Percentiles rank a stretch among this genome's conserved stretches.
Evolutionary conservation across 805 yeast genomes (phyloP).

Genomic region (Saturnispora halmiae): DNA sequence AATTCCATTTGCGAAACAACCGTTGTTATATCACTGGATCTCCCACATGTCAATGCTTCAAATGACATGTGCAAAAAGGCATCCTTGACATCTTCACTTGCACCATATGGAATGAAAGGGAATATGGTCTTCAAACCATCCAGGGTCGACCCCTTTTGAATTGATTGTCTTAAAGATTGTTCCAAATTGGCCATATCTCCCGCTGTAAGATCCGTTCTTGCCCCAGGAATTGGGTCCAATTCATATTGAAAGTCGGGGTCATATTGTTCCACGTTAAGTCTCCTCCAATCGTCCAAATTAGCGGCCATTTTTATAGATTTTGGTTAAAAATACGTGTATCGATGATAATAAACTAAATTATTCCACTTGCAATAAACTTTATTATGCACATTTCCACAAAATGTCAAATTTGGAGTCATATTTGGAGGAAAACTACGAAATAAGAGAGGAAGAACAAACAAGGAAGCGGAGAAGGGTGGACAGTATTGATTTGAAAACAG

Average conservation of each 20-base stretch:
- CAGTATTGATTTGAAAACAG: background rate
- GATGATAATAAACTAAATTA: background rate
- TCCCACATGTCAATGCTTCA: conserved; percentile 60
- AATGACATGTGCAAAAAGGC: conserved; percentile 49
- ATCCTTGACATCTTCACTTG: conserved; percentile 47
- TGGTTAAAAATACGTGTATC: background rate
- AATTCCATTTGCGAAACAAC: conserved; percentile 50
- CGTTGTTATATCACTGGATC: conserved; percentile 55
- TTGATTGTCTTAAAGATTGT: conserved; percentile 48
- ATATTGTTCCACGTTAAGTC: conserved; percentile 85
- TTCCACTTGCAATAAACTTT: too few relatives aligned
- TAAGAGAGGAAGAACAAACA: background rate
- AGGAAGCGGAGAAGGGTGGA: background rate
- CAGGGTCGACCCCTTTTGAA: conserved; percentile 63
- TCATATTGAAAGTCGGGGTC: conserved; percentile 62
- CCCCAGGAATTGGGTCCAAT: conserved; percentile 28
- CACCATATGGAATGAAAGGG: conserved; percentile 76
- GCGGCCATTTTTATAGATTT: background rate
- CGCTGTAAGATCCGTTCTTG: conserved; percentile 35
- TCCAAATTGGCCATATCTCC: conserved; percentile 49
- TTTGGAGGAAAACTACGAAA: background rate
- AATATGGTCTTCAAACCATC: conserved; percentile 60
- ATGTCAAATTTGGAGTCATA: background rate
- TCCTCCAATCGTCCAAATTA: conserved; percentile 74
- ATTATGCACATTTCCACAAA: too few relatives aligned